A percentile compares a stretch with the other conserved stretches of the same genome.
These are phyloP conservation scores for Beauveria australis DNA, from an alignment of 2,329 filamentous ascomycete genomes.

Conservation along the genomic window DNA sequence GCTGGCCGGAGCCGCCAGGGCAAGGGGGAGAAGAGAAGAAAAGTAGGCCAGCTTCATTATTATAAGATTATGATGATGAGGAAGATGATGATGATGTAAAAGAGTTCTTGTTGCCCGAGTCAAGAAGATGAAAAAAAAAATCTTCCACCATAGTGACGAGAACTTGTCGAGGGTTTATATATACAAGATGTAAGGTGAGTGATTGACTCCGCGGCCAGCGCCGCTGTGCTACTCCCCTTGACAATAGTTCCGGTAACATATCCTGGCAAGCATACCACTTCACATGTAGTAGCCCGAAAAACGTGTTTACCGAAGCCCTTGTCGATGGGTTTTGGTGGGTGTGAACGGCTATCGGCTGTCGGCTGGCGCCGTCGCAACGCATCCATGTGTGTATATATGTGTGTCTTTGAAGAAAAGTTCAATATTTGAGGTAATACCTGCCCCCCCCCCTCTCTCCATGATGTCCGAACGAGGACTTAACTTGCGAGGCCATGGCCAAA, in stretches of 20 bases:
- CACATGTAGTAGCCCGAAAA: not conserved
- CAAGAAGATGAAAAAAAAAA: not conserved
- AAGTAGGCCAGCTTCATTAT: slow-evolving; percentile 4
- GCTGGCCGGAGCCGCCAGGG: slow-evolving; percentile 23
- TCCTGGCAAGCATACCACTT: not conserved
- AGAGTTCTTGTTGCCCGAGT: not conserved
- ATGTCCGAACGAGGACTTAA: not conserved
- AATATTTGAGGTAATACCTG: not conserved
- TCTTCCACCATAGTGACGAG: not conserved
- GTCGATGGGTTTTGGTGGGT: not conserved
- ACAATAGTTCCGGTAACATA: not conserved
- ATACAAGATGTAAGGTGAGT: not conserved
- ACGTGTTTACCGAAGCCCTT: not conserved
- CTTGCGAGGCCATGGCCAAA: no score
- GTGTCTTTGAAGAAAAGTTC: not conserved
- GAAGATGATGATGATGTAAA: no score
- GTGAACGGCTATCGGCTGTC: not conserved
- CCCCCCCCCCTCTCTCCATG: not conserved
- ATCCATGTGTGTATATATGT: not conserved
- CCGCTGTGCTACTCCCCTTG: not conserved
- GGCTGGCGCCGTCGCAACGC: not conserved
- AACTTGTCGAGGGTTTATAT: not conserved
- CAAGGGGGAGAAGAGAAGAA: not conserved
- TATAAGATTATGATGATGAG: not conserved
- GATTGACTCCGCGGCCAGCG: no score